A percentile compares a stretch with the other conserved stretches of the same genome.
These are phyloP conservation scores for Colletotrichum agaves DNA, from an alignment of 2,329 filamentous ascomycete genomes.

Conservation along the genomic window DNA sequence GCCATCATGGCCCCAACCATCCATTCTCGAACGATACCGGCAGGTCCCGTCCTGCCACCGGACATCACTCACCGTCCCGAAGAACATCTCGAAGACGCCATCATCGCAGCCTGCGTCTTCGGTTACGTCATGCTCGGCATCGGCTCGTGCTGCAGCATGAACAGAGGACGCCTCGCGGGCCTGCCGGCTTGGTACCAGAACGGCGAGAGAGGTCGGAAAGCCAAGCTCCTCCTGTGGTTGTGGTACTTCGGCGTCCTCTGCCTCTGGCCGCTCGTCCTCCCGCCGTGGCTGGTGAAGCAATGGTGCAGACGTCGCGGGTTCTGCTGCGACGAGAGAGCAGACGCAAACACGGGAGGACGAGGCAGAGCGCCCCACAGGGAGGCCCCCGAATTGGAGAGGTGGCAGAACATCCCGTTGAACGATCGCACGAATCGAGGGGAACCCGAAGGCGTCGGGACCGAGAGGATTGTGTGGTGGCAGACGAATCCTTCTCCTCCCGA, in stretches of 20 bases:
- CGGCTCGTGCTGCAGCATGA: neutral
- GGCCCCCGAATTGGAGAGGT: neutral
- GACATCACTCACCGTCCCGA: neutral
- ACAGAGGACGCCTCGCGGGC: neutral
- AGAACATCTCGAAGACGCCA: neutral
- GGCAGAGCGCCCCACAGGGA: neutral
- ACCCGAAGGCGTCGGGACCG: too few species aligned
- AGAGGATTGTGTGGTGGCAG: neutral
- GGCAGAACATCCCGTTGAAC: neutral
- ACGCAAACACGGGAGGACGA: neutral
- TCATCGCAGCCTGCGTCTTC: neutral
- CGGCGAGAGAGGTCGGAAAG: neutral
- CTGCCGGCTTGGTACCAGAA: constrained; percentile 16
- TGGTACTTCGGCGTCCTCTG: constrained; percentile 6
- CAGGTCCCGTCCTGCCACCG: neutral
- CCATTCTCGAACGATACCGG: neutral
- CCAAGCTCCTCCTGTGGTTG: neutral
- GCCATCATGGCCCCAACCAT: too few species aligned
- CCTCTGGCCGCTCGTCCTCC: constrained; percentile 7
- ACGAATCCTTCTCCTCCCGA: too few species aligned
- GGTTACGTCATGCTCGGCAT: constrained; percentile 12
- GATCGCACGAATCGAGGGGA: too few species aligned
- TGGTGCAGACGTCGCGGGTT: neutral
- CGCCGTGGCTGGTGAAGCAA: neutral
- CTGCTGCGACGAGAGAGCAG: neutral